phyloP scores from a whole-genome alignment of 129 eudicot genomes.

The Sambucus nigra region DNA sequence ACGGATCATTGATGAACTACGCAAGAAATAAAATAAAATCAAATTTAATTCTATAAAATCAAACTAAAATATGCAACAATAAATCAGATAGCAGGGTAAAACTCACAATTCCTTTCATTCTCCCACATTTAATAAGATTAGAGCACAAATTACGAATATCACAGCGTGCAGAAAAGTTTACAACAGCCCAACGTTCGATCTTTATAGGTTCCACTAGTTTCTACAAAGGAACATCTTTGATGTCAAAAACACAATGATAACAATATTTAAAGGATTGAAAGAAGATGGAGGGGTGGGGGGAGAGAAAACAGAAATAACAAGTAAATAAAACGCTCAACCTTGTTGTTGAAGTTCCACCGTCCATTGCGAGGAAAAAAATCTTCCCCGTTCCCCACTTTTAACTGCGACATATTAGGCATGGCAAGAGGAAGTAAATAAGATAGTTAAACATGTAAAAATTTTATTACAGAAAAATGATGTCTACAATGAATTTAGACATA shows the following conservation, averaged over 20 bases:
- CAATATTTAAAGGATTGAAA: conserved; percentile 53
- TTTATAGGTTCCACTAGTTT: conserved; percentile 33
- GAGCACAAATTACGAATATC: conserved; percentile 22
- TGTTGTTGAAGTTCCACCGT: conserved; percentile 67
- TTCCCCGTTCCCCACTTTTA: conserved; percentile 66
- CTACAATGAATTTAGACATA: background rate
- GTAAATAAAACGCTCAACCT: conserved; percentile 27
- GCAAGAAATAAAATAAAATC: background rate
- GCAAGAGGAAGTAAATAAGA: too few relatives aligned
- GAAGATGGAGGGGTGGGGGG: too few relatives aligned
- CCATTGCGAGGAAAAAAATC: conserved; percentile 62
- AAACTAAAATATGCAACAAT: background rate
- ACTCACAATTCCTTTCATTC: conserved; percentile 42
- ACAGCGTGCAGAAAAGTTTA: conserved; percentile 57
- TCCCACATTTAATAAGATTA: conserved; percentile 36
- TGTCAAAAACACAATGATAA: background rate
- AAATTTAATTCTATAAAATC: background rate
- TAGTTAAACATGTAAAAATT: background rate
- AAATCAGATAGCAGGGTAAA: too few relatives aligned
- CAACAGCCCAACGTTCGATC: conserved; percentile 42
- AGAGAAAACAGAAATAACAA: too few relatives aligned
- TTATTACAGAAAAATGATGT: background rate
- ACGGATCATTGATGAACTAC: conserved; percentile 37
- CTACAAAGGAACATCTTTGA: conserved; percentile 21
- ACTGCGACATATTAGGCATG: conserved; percentile 27